Evolutionary conservation across 495 filamentous ascomycete genomes (phyloP).

Genomic region (Rusavskia elegans): DNA sequence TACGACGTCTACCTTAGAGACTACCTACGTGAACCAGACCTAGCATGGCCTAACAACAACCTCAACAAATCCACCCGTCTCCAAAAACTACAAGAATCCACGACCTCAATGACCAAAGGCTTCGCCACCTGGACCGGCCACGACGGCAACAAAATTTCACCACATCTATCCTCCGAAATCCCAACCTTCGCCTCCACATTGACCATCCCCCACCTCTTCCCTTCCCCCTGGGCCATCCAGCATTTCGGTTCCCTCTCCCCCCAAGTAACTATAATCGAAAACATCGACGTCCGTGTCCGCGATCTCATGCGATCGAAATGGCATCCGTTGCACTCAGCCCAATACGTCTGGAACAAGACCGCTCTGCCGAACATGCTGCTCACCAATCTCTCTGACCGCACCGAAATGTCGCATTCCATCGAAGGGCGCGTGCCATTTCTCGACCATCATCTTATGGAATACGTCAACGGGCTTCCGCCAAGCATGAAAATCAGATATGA

Average conservation of each 20-base stretch:
- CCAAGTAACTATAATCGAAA: slow-evolving; percentile 10
- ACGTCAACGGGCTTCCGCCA: slow-evolving; percentile 29
- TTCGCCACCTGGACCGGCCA: slow-evolving; percentile 1
- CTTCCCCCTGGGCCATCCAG: not conserved
- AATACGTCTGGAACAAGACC: slow-evolving; percentile 27
- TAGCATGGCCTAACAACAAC: slow-evolving; percentile 15
- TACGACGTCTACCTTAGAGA: slow-evolving; percentile 28
- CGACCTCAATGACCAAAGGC: not conserved
- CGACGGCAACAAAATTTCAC: slow-evolving; percentile 2
- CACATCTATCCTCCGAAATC: not conserved
- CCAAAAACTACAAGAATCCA: not conserved
- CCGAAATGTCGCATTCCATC: slow-evolving; percentile 34
- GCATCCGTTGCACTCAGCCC: slow-evolving; percentile 33
- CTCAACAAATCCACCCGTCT: slow-evolving; percentile 2
- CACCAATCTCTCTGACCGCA: slow-evolving; percentile 29
- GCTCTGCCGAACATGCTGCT: slow-evolving; percentile 28
- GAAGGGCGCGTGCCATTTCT: slow-evolving; percentile 34
- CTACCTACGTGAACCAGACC: slow-evolving; percentile 28
- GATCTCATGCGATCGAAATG: slow-evolving; percentile 22
- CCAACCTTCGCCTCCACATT: slow-evolving; percentile 1
- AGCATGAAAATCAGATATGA: slow-evolving; percentile 28
- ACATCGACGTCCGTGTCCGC: slow-evolving; percentile 13
- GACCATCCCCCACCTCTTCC: slow-evolving; percentile 3
- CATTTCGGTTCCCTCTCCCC: not conserved
- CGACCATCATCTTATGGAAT: slow-evolving; percentile 34